Evolutionary conservation across 2,329 filamentous ascomycete genomes (phyloP).

Genomic region (Diaporthe sp.): DNA sequence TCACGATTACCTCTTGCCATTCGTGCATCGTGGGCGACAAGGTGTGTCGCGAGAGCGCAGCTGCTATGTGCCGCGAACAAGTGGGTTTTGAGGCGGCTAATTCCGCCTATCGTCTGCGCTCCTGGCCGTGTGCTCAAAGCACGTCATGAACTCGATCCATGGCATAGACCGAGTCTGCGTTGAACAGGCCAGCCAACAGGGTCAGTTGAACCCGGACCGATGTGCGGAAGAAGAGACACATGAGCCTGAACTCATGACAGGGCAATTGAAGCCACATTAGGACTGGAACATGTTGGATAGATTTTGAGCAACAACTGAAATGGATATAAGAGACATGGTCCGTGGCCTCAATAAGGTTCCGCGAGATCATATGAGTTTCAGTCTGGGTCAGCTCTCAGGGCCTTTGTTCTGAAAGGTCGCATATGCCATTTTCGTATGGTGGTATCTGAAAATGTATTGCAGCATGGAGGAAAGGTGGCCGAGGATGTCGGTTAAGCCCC

Average conservation of each 20-base stretch:
- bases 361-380: background rate
- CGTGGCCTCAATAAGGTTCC: no score
- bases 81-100: conserved; percentile 82
- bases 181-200: conserved; percentile 75
- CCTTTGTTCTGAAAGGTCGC: background rate
- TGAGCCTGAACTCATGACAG: background rate
- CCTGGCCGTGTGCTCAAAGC: conserved; percentile 68
- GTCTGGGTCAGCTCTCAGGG: background rate
- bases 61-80: conserved; percentile 56
- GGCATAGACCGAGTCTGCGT: conserved; percentile 80
- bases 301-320: background rate
- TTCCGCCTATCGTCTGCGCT: conserved; percentile 64
- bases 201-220: conserved; percentile 81
- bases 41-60: conserved; percentile 59
- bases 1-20: conserved; percentile 48
- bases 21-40: conserved; percentile 72
- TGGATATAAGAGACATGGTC: background rate
- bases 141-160: conserved; percentile 82
- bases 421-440: background rate
- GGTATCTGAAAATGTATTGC: background rate
- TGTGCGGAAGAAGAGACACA: background rate
- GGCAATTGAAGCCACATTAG: background rate
- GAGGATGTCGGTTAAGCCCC: background rate
- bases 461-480: background rate
- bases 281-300: background rate